Base-by-base conservation (phyloP, 106 monocot genomes). In the Platanthera guangdongensis region DNA sequence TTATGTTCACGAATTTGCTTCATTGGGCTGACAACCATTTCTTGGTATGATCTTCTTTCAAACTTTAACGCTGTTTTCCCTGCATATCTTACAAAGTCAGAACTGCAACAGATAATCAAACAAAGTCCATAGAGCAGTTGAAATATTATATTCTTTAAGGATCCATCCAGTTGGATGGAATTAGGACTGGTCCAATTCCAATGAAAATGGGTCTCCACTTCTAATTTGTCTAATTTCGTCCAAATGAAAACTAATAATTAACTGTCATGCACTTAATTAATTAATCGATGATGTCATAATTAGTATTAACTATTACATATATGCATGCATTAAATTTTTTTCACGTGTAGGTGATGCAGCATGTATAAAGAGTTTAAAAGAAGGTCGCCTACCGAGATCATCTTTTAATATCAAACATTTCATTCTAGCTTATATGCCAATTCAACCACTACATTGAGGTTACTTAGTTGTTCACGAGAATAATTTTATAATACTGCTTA, bases 1-100 rank as follows among this genome's bases (percentile, higher is more conserved):
- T 90, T 93, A 72, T 93, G 88, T 78, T 92, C 90, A 78, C 75
- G 83, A 92, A 93, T 96, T 78, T 93, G 81, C 51, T 85, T 86
- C 87, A 93, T 89, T 10, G 85, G 92, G 15, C 13, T 59, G 5
- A 90, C 88, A 68, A 96, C 95, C 92, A 87, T 89, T 79, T 96
- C 95, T 64, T 87, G 92, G 52, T 93, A 90, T 22, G 95, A 96
- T 57, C 65, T 93, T 82, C 84, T 72, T 53, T 96, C 95, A 80
- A 82, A 96, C 79, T 86, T 96, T 76, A 90, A 52, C 13, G 84
- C 73, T 0, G 82, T 64, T 87, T 96, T 96, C 5, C 85, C 95
- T 95, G 50, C 5, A 45, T 74, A 48, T 14, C 2, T 47, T 46
- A 47, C 16, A 48, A 70, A 65, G 28, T 65, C 32, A 65, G 11